These are phyloP conservation scores for Candida patagonica DNA, from an alignment of 805 yeast genomes.

Conservation along the genomic window DNA sequence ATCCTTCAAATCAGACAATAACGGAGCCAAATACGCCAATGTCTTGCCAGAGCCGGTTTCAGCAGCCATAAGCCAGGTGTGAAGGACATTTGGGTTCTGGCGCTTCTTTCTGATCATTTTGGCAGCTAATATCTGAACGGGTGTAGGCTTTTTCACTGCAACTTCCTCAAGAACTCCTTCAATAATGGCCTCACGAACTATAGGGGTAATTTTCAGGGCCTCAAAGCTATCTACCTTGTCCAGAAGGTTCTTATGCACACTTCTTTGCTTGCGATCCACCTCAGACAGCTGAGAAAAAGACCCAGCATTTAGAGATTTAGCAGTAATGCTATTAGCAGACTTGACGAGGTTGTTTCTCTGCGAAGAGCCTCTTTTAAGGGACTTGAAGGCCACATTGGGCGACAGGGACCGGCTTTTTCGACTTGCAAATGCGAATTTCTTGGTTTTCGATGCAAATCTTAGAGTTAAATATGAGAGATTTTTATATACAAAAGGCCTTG, in stretches of 20 bases:
- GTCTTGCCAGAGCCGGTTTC: slow-evolving; percentile 98
- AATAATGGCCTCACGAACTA: slow-evolving; percentile 51
- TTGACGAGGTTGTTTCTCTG: slow-evolving; percentile 2
- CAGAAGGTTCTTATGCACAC: slow-evolving; percentile 30
- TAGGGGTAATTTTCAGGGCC: slow-evolving; percentile 58
- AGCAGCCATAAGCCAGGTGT: slow-evolving; percentile 76
- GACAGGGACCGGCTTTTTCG: slow-evolving; percentile 2
- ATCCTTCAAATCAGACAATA: slow-evolving; percentile 58
- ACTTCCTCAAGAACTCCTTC: slow-evolving; percentile 35
- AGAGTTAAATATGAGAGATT: no score
- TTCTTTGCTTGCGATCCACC: slow-evolving; percentile 22
- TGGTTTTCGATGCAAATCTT: neutral
- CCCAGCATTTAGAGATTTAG: slow-evolving; percentile 4
- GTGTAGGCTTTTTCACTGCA: slow-evolving; percentile 46
- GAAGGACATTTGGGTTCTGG: slow-evolving; percentile 25
- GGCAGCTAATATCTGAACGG: slow-evolving; percentile 74
- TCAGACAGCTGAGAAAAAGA: slow-evolving; percentile 22
- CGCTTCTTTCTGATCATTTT: slow-evolving; percentile 38
- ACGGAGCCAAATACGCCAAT: slow-evolving; percentile 76
- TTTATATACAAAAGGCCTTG: no score
- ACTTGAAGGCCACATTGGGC: neutral
- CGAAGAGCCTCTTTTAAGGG: neutral
- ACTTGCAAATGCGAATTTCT: slow-evolving; percentile 1
- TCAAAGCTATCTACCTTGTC: slow-evolving; percentile 52
- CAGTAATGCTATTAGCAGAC: neutral